Evolutionary conservation across 208 protist species (phyloP), one percentile per base, ranked within the genome.

Genomic region (Trypanosoma conorhini): DNA sequence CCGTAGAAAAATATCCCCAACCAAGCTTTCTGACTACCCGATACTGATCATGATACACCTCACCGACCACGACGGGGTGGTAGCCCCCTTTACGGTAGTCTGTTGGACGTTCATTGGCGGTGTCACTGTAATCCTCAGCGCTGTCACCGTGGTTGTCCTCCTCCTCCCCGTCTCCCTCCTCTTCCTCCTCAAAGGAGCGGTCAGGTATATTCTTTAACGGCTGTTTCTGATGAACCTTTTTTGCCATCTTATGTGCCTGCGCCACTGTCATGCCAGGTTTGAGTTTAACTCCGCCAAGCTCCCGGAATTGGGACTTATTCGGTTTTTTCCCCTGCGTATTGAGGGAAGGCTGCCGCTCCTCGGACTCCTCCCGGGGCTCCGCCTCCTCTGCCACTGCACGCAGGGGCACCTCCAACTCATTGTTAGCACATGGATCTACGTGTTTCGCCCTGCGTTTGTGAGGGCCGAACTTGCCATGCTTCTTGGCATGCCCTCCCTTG

Each of bases 1-100:
- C 99, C 0, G 98, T 99, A 38, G 97, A 99, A 77, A 99, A 99
- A 79, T 99, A 98, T 35, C 99, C 99, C 98, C 99, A 99, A 63
- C 98, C 98, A 1, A 99, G 84, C 80, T 99, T 99, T 59, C 78
- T 72, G 22, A 98, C 81, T 28, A 99, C 76, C 28, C 85, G 72
- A 76, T 99, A 99, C 22, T 97, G 85, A 51, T 94, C 62, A 74
- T 98, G 83, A 79, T 98, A 98, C 22, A 98, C 72, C 44, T 99
- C 97, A 28, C 94, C 97, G 4, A 97, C 64, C 30, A 87, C 70
- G 2, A 99, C 97, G 42, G 91, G 94, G 72, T 99, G 98, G 74
- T 99, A 99, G 33, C 98, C 98, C 21, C 98, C 98, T 48, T 94
- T 92, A 62, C 90, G 79, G 81, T 98, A 98, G 67, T 96, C 88